Base-by-base conservation (phyloP, 176 grass and related monocot species). In the Oryza brachyantha region DNA sequence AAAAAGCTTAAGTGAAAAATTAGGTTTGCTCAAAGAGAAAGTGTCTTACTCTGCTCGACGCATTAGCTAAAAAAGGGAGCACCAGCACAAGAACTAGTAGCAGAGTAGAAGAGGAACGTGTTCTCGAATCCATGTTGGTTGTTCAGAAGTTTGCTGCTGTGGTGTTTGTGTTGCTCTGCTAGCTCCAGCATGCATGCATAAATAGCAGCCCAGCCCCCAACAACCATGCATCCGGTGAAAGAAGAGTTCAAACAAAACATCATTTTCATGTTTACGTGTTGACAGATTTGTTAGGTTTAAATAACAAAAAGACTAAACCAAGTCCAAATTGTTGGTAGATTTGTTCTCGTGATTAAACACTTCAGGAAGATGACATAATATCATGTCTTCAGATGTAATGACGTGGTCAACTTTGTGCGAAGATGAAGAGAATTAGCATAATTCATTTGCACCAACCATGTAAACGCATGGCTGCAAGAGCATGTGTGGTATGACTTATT, bases 31-130 rank as follows among this genome's bases (percentile, higher is more conserved):
- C 0, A 34, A 24, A 29, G 0, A 21, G 14, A 22, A 37, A n/a
- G 29, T 3, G 19, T 31, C 71, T 68, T 75, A 83, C 81, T 43
- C 42, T 76, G 48, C 62, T 76, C 2, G 81, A 84, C 13, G 72
- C 12, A 58, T 26, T 19, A 12, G 63, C 63, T 25, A 50, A 59
- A 68, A 75, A 5, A 7, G 63, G 35, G 19, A 68, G 8, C 19
- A 58, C 8, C 25, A 28, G 4, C 38, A 54, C 5, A 22, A 54
- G 17, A 54, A 67, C 46, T 24, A 76, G 13, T 5, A 83, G 81
- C 45, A 83, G 10, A 19, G 19, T 32, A 24, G 24, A 65, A n/a
- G 36, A 66, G 61, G 31, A 7, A 55, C 10, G 73, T 39, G 21
- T n/a, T 74, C 42, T 35, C 22, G 28, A 55, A 74, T 65, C 69